A percentile compares a stretch with the other conserved stretches of the same genome.
Evolutionary conservation across 2,329 filamentous ascomycete genomes (phyloP).

Genomic region (Nothopassalora personata): DNA sequence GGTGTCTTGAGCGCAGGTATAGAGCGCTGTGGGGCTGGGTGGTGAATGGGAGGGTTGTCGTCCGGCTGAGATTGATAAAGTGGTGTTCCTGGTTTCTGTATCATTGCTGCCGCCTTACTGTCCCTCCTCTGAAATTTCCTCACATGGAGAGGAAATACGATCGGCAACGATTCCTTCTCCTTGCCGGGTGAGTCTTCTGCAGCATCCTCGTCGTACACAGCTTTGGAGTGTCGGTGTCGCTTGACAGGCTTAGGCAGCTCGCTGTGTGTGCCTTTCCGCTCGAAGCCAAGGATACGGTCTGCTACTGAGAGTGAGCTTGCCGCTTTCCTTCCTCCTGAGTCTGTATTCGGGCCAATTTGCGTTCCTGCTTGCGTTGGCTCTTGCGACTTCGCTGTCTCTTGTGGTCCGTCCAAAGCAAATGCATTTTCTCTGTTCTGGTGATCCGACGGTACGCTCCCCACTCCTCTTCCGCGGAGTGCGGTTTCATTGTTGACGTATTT

Average conservation of each 20-base stretch:
- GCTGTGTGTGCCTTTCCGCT: conserved; percentile 7
- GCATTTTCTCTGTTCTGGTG: neutral
- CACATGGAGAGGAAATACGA: conserved; percentile 28
- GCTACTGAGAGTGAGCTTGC: conserved; percentile 8
- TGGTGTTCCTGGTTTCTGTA: conserved; percentile 22
- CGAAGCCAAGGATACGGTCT: conserved; percentile 17
- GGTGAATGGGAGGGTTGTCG: conserved; percentile 18
- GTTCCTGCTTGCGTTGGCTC: neutral
- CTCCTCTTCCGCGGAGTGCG: neutral
- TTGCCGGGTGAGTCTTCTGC: neutral
- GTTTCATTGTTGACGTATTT: neutral
- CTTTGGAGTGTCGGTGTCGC: neutral
- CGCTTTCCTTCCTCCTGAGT: neutral
- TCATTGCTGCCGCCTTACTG: conserved; percentile 16
- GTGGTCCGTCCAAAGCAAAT: neutral
- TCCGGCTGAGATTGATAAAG: conserved; percentile 20
- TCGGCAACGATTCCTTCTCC: conserved; percentile 7
- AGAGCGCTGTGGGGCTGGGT: conserved; percentile 20
- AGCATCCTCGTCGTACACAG: conserved; percentile 1
- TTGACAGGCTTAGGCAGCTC: conserved; percentile 2
- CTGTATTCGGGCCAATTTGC: neutral
- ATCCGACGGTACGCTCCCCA: no score
- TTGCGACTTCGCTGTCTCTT: neutral
- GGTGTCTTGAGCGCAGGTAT: conserved; percentile 12
- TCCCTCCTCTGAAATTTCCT: conserved; percentile 23